Percentiles rank a stretch among this genome's conserved stretches.
Evolutionary conservation across 352 stramenopile species (phyloP).

Genomic region (Phytophthora multivora): DNA sequence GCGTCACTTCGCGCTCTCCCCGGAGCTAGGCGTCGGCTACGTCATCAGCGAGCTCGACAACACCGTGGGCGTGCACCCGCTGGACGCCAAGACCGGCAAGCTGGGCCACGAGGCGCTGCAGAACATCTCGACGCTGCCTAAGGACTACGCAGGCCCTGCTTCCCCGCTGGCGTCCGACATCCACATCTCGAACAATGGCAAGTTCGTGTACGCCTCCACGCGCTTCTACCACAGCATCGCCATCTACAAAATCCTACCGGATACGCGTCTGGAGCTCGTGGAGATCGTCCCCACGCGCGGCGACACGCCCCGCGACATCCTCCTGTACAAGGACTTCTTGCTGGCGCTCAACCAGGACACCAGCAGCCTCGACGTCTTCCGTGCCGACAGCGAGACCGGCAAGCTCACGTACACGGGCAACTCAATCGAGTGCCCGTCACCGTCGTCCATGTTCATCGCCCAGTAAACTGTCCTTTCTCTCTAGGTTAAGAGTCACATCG

Average conservation of each 20-base stretch:
- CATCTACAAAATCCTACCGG: constrained; percentile 54
- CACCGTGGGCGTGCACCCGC: constrained; percentile 62
- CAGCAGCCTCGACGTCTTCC: constrained; percentile 65
- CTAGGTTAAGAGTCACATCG: neutral
- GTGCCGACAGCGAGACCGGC: constrained; percentile 44
- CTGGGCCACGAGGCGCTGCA: constrained; percentile 56
- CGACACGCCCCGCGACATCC: constrained; percentile 58
- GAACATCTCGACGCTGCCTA: constrained; percentile 67
- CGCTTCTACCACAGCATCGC: constrained; percentile 71
- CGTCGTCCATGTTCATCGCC: constrained; percentile 53
- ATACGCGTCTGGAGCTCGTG: constrained; percentile 51
- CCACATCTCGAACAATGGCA: constrained; percentile 51
- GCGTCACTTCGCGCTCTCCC: constrained; percentile 80
- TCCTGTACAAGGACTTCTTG: constrained; percentile 58
- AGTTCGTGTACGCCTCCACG: constrained; percentile 72
- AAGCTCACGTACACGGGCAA: constrained; percentile 55
- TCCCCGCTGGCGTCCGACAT: constrained; percentile 49
- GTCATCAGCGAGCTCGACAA: constrained; percentile 75
- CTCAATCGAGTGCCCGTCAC: constrained; percentile 49
- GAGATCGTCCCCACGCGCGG: constrained; percentile 53
- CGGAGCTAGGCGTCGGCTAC: constrained; percentile 56
- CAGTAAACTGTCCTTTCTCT: constrained; percentile 12
- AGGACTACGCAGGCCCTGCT: constrained; percentile 37
- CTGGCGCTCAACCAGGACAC: constrained; percentile 72
- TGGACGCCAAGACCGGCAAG: constrained; percentile 47